Conservation (phyloP, 1,139 yeast species). For the Candida gigantensis region DNA sequence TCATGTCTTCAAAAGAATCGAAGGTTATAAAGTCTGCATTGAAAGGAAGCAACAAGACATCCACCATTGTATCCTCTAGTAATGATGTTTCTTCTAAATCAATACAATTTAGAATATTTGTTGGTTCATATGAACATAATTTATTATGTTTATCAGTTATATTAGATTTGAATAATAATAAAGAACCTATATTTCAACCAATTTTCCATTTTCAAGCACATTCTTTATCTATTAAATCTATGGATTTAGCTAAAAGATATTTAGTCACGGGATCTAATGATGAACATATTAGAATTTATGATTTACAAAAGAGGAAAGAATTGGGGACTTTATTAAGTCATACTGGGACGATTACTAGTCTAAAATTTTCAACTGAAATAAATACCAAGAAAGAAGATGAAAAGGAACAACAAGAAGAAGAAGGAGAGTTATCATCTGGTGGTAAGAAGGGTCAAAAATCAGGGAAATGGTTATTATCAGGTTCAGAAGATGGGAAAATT, state of each 20-base stretch:
- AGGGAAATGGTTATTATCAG: conserved; percentile 88
- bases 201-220: conserved; percentile 96
- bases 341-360: conserved; percentile 80
- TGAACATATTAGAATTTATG: conserved; percentile 93
- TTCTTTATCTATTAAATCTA: conserved; percentile 78
- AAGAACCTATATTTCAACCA: conserved; percentile 75
- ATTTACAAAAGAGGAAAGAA: conserved; percentile 90
- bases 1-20: conserved; percentile 2
- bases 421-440: too few species aligned
- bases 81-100: conserved; percentile 3
- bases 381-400: conserved; percentile 16
- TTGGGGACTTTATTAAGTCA: conserved; percentile 88
- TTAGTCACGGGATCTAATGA: conserved; percentile 95
- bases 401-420: conserved; percentile 8
- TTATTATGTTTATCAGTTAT: conserved; percentile 78
- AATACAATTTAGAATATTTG: conserved; percentile 70
- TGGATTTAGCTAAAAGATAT: conserved; percentile 82
- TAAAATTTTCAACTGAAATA: conserved; percentile 64
- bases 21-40: conserved; percentile 14
- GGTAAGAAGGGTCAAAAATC: conserved; percentile 28
- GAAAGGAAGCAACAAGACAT: conserved; percentile 13
- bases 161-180: conserved; percentile 32
- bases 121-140: conserved; percentile 96
- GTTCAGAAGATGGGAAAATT: conserved; percentile 88
- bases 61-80: conserved; percentile 6